Base-by-base conservation (phyloP, 345 rosid species). In the Salix udensis region DNA sequence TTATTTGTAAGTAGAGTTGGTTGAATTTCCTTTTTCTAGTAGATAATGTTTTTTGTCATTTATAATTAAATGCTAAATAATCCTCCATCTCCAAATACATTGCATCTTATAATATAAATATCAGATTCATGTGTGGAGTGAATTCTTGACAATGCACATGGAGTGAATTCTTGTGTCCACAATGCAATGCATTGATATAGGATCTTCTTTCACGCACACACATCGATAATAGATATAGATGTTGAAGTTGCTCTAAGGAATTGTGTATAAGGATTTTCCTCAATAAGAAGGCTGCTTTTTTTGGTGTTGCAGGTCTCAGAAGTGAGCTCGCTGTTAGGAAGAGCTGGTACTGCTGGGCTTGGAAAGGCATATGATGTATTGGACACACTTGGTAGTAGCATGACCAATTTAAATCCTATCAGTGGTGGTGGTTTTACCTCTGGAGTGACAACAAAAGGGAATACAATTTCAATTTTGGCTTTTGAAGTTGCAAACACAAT, bases 401-500 rank as follows among this genome's bases (percentile, higher is more conserved):
- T 95, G 97, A 91, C 98, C 14, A 93, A 81, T 88, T 80, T 95
- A 78, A 89, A 91, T 76, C 76, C 81, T 4, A 72, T 76, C 52
- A 77, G 91, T n/a, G 96, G 46, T 42, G 46, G 97, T 42, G 46
- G 97, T 66, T 93, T 95, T 84, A 85, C 89, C 65, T 91, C 98
- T 4, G 93, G 94, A n/a, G 87, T 90, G 75, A 76, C 91, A 1
- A 86, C 88, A 2, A 95, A 93, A 83, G 98, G 98, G 80, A 87
- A 88, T 79, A 89, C 85, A 81, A 90, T 95, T 76, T 78, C 87
- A 30, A 95, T 95, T 77, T 85, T 95, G 81, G 87, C 98, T 69
- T 95, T 95, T 84, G 98, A 95, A 86, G 98, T 91, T 26, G 98
- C 98, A 53, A 95, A 95, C 74, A 95, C 98, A 18, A 85, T 95